phyloP scores from a whole-genome alignment of 768 basidiomycete species.

The Boletus reticulatus region DNA sequence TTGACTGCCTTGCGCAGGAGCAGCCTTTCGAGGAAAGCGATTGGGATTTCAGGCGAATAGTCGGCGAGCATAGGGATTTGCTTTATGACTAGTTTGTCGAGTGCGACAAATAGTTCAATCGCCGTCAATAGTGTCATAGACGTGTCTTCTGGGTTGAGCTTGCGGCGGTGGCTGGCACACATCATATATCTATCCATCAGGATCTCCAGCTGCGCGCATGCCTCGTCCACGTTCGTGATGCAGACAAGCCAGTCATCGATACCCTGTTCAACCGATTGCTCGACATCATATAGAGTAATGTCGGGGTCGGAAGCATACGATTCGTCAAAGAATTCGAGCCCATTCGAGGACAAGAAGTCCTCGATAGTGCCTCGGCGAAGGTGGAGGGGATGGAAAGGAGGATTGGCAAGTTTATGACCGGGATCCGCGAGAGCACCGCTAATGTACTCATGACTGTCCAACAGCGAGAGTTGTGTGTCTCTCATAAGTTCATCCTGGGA shows the following conservation, averaged over 20 bases:
- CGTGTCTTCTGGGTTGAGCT: constrained; percentile 32
- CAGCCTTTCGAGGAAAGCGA: neutral
- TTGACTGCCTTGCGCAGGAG: neutral
- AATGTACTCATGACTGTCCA: neutral
- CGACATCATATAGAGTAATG: no score
- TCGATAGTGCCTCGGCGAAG: constrained; percentile 5
- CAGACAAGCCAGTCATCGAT: no score
- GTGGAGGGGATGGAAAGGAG: constrained; percentile 1
- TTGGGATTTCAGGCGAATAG: constrained; percentile 2
- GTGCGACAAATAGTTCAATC: constrained; percentile 34
- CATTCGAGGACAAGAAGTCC: constrained; percentile 11
- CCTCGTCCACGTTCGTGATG: no score
- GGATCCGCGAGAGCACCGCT: neutral
- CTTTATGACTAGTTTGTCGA: constrained; percentile 29
- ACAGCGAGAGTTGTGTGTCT: neutral
- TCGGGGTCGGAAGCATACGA: no score
- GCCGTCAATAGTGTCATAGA: constrained; percentile 39
- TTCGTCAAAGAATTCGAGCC: no score
- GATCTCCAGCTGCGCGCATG: constrained; percentile 4
- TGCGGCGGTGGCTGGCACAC: neutral
- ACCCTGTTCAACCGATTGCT: no score
- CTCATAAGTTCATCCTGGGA: neutral
- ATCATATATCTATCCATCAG: constrained; percentile 30
- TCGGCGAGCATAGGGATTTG: neutral
- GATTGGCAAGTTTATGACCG: neutral